These are phyloP conservation scores for Mycena epipterygia DNA, from an alignment of 768 basidiomycete genomes.

Conservation along the genomic window DNA sequence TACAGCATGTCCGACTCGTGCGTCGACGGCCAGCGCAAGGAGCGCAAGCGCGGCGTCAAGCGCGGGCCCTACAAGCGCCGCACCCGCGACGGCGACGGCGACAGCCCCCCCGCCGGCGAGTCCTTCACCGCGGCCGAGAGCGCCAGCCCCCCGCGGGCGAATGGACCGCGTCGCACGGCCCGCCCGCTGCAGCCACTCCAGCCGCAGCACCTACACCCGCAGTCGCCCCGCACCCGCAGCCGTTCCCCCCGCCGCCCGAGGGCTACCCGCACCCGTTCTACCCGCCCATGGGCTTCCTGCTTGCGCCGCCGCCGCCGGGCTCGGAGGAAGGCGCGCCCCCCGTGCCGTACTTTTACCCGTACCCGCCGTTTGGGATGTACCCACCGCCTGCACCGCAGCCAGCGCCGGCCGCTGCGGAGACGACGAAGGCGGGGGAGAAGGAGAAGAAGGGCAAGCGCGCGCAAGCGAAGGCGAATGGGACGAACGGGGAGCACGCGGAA, in stretches of 20 bases:
- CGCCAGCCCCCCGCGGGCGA: constrained; percentile 14
- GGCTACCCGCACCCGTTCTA: constrained; percentile 32
- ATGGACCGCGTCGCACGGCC: neutral
- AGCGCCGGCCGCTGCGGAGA: neutral
- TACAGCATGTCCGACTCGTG: constrained; percentile 86
- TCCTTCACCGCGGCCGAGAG: neutral
- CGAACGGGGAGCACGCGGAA: neutral
- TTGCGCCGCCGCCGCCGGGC: constrained; percentile 25
- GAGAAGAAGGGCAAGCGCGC: neutral
- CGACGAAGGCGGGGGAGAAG: neutral
- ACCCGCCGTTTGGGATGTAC: constrained; percentile 30
- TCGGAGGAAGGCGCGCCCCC: constrained; percentile 27
- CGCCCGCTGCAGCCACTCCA: neutral
- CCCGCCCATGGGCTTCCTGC: constrained; percentile 32
- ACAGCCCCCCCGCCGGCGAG: constrained; percentile 20
- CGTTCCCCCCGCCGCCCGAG: constrained; percentile 26
- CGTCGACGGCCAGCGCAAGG: constrained; percentile 92
- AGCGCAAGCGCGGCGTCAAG: constrained; percentile 92
- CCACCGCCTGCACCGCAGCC: constrained; percentile 4
- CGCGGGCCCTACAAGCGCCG: constrained; percentile 88
- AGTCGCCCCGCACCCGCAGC: constrained; percentile 3
- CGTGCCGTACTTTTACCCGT: constrained; percentile 34
- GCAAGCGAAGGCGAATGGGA: neutral
- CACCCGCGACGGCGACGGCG: constrained; percentile 53
- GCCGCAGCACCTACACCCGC: neutral